Evolutionary conservation across 257 asterid genomes (phyloP).

Genomic region (Nemophila menziesii): DNA sequence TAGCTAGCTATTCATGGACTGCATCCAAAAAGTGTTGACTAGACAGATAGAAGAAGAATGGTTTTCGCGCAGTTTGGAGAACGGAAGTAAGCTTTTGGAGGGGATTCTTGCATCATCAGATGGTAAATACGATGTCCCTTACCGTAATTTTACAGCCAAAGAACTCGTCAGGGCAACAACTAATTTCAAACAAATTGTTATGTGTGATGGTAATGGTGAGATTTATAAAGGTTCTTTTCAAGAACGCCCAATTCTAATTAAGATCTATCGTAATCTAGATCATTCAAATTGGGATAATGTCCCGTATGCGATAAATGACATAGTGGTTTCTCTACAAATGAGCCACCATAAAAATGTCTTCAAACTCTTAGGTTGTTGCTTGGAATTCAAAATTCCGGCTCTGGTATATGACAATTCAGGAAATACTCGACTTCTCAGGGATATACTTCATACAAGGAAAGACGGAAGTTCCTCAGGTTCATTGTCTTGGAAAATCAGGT

Average conservation of each 20-base stretch:
- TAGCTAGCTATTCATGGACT: background rate
- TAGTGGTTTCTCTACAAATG: background rate
- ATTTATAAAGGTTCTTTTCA: background rate
- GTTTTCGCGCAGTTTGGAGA: background rate
- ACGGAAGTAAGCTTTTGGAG: background rate
- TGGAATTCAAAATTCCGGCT: conserved; percentile 1
- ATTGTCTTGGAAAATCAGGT: background rate
- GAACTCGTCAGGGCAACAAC: conserved; percentile 1
- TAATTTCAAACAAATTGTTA: background rate
- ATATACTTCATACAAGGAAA: background rate
- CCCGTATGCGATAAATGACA: background rate
- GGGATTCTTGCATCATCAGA: conserved; percentile 1
- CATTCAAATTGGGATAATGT: too few relatives aligned
- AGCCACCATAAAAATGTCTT: conserved; percentile 2
- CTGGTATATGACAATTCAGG: background rate
- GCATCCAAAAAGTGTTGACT: background rate
- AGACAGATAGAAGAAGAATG: background rate
- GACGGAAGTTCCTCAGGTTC: background rate
- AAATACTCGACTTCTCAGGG: background rate
- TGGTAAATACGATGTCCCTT: conserved; percentile 1
- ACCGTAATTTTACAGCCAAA: background rate
- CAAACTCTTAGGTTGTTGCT: background rate
- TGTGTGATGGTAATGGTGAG: background rate
- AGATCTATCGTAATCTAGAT: background rate
- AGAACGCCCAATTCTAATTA: background rate